phyloP scores from a whole-genome alignment of 148 eudicot species.

The Rheum nobile region DNA sequence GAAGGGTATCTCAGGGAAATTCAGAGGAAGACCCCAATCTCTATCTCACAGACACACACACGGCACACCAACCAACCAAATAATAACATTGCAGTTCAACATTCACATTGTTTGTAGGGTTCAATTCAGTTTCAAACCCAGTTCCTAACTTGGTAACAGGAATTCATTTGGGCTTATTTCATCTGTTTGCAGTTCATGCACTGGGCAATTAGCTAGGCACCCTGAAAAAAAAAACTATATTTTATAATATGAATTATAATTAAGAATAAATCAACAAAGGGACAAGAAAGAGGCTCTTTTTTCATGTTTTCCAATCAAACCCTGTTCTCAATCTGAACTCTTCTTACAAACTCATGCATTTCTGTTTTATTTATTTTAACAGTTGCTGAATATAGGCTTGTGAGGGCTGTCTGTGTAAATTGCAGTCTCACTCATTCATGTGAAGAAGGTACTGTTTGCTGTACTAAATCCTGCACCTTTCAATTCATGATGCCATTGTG shows the following conservation, averaged over 20 bases:
- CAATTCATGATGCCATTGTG: neutral
- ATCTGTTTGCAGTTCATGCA: neutral
- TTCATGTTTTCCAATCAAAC: conserved; percentile 2
- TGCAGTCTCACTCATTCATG: neutral
- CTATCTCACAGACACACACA: too few species aligned
- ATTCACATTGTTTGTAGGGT: conserved; percentile 4
- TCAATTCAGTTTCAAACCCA: neutral
- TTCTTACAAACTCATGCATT: conserved; percentile 3
- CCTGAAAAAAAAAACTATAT: neutral
- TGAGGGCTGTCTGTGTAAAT: neutral
- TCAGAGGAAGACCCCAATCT: neutral
- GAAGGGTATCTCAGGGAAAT: neutral
- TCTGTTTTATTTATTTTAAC: neutral
- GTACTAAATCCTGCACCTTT: neutral
- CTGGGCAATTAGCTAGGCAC: neutral
- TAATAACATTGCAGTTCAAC: neutral
- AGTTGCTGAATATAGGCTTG: neutral
- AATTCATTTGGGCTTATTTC: neutral
- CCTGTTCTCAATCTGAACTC: neutral
- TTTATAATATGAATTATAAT: neutral
- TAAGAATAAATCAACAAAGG: neutral
- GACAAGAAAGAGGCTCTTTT: neutral
- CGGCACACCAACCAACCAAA: neutral
- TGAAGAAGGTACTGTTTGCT: conserved; percentile 1
- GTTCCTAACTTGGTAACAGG: neutral